Base-by-base conservation (phyloP, 1,284 basidiomycete genomes). In the Pholiota adiposa region DNA sequence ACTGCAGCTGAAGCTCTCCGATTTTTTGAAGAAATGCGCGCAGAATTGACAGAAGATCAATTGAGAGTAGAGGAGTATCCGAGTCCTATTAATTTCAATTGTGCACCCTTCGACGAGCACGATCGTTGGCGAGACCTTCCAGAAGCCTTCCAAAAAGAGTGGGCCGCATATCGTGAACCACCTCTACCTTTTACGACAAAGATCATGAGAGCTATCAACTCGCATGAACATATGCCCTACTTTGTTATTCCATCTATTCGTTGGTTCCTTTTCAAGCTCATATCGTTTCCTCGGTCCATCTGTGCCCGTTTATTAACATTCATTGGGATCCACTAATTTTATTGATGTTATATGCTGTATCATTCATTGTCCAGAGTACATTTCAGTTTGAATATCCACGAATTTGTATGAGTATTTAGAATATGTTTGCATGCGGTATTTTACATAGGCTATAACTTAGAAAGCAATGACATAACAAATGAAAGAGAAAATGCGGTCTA, bases 1-100 rank as follows among this genome's bases (percentile, higher is more conserved):
- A 73, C 70, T 0, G 71, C 70, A 3, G 31, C 38, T 1, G 40
- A 70, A 33, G 72, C 72, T 7, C 63, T 72, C 12, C 31, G 43
- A 9, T 70, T 72, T 52, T 62, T 73, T 7, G 65, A 70, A 38
- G 41, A 66, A 8, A 29, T 29, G 25, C 14, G 14, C 2, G 9
- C 44, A 1, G 21, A 3, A 11, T 1, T 46, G 12, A 27, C 23
- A 16, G 25, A 46, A 16, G 21, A 23, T 9, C 44, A 46, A 23
- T 12, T 46, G 4, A 27, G 23, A 12, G 9, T 46, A 5, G 14
- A 46, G 9, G 44, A 46, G 25, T 46, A 46, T 27, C 4, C 5
- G 23, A 16, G 14, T 7, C 44, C 21, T 6, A 12, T 25, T 3
- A 23, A 6, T 9, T 46, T 8, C 9, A n/a, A n/a, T n/a, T n/a